Evolutionary conservation across 192 early-diverging fungal genomes (phyloP), one percentile per base, ranked within the genome.

Genomic region (Umbelopsis isabellina): DNA sequence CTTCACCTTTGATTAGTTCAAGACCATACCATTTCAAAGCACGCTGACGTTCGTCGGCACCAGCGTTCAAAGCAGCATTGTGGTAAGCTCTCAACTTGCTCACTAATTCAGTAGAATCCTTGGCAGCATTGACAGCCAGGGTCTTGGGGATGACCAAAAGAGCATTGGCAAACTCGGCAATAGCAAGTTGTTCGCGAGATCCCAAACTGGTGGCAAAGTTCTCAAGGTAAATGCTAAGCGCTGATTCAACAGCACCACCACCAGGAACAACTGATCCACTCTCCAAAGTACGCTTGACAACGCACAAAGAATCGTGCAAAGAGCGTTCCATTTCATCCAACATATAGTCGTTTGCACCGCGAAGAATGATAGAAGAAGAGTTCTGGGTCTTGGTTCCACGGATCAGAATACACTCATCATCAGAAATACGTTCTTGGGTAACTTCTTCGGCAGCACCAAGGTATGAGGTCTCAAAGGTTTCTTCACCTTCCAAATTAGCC

Each of bases 311-410:
- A 83, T 99, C 98, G 75, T 99, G 98, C 68, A 99, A 75, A 23
- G 95, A 93, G 58, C 98, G 87, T 80, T 99, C 98, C 97, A 99
- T 98, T 84, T 99, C 98, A 68, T 99, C 98, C 55, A 99, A 84
- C 96, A 98, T 97, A 74, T 91, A 99, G 77, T 99, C 98, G 80
- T 98, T 99, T 52, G 98, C 97, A 33, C 98, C 98, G 72, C 98
- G 96, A 76, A 99, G 86, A 72, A 99, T 95, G 44, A 99, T 90
- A 18, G 95, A 97, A 21, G 96, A 88, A 1, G 95, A 90, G 15
- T 85, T 89, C 80, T 95, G 92, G 35, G 79, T 77, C 81, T 95
- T 95, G 53, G 95, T 95, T 47, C 93, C 95, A 78, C 94, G 94
- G 74, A 99, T 86, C 44, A 99, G 81, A 64, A 99, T 97, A 73